These are phyloP conservation scores for Rhodotorula paludigena DNA, from an alignment of 768 basidiomycete species.

Conservation along the genomic window DNA sequence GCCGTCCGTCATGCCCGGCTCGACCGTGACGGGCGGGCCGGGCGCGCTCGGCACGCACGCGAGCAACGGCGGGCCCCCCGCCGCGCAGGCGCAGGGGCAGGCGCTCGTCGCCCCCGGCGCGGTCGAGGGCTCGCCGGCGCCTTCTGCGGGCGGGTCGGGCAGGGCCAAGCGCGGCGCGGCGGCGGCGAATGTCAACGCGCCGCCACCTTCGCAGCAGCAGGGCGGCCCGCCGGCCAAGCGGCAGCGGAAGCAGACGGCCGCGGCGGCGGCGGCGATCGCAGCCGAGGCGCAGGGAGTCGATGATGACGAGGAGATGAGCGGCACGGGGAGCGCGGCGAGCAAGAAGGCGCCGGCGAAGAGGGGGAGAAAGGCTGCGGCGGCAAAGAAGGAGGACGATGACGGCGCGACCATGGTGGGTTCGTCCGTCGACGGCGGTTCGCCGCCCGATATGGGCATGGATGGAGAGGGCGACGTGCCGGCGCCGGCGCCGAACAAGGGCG, in stretches of 20 bases:
- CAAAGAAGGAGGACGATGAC: slow-evolving; percentile 20
- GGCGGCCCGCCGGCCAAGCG: slow-evolving; percentile 16
- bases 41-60: not conserved
- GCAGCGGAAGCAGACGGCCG: slow-evolving; percentile 9
- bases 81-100: too few species aligned
- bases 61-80: not conserved
- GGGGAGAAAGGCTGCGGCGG: not conserved
- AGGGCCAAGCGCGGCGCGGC: slow-evolving; percentile 7
- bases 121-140: slow-evolving; percentile 7
- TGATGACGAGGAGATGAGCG: slow-evolving; percentile 6
- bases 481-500: slow-evolving; percentile 33
- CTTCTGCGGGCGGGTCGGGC: not conserved
- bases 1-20: not conserved
- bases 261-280: slow-evolving; percentile 8
- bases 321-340: not conserved
- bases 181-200: not conserved
- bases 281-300: slow-evolving; percentile 12
- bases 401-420: slow-evolving; percentile 5
- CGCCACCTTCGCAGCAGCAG: not conserved
- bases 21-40: not conserved
- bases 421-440: not conserved
- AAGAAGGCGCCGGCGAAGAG: slow-evolving; percentile 1
- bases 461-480: slow-evolving; percentile 7
- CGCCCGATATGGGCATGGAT: not conserved
- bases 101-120: too few species aligned